Percentiles rank a stretch among this genome's conserved stretches.
phyloP scores from a whole-genome alignment of 140 eudicot species.

The Anethum foeniculum region DNA sequence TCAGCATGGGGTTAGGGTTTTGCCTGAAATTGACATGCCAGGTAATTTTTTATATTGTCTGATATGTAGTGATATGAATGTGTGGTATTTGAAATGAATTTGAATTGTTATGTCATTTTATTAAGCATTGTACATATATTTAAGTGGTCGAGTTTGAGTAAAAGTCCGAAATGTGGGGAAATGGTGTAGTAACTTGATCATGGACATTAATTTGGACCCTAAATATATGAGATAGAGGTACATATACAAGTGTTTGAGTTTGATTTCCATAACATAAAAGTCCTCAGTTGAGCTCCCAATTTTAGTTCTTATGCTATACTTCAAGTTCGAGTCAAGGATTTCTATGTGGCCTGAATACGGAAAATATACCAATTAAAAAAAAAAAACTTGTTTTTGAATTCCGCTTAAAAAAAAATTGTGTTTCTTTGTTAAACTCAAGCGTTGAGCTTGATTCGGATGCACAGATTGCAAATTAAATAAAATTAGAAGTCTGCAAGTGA shows the following conservation, averaged over 20 bases:
- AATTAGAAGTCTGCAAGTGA: background rate
- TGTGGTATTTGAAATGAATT: background rate
- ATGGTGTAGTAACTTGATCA: background rate
- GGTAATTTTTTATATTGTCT: conserved; percentile 25
- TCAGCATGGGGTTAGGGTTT: conserved; percentile 68
- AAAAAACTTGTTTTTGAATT: background rate
- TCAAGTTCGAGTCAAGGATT: background rate
- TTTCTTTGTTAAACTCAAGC: background rate
- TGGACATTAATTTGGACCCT: background rate
- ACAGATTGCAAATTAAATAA: background rate
- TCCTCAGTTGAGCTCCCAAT: background rate
- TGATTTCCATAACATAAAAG: background rate
- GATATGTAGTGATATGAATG: no score
- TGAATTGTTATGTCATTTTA: background rate
- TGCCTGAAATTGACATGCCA: conserved; percentile 94
- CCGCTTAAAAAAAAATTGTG: background rate
- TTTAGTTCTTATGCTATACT: background rate
- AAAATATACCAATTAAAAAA: background rate
- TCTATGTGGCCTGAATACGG: background rate
- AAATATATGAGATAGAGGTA: no score
- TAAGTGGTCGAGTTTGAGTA: no score
- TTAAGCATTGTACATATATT: no score
- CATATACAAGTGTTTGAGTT: background rate
- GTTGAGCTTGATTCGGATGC: background rate
- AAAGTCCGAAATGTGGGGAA: background rate